These are phyloP conservation scores for Biscogniauxia sp. DNA, from an alignment of 2,329 filamentous ascomycete genomes.

Conservation along the genomic window DNA sequence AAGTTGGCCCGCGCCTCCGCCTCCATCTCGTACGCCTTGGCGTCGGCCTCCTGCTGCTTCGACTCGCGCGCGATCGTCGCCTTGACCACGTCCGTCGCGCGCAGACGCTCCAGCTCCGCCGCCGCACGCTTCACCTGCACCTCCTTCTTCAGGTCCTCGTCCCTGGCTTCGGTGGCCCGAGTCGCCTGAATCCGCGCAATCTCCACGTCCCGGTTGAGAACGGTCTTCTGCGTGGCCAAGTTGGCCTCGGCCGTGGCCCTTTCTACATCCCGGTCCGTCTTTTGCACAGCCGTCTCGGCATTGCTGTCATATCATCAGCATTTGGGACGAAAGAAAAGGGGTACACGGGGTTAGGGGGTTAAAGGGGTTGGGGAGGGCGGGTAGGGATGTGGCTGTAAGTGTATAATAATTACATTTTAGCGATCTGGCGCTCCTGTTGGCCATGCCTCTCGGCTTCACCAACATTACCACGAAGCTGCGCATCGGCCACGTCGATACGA, in stretches of 20 bases:
- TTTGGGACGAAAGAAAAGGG: background rate
- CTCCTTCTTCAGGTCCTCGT: conserved; percentile 76
- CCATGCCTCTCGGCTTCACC: conserved; percentile 77
- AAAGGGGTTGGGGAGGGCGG: no score
- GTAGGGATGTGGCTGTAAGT: no score
- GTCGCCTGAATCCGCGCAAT: conserved; percentile 72
- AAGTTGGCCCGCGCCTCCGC: conserved; percentile 57
- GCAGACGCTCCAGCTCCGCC: conserved; percentile 76
- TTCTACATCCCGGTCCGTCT: conserved; percentile 81
- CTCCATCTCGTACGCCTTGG: conserved; percentile 61
- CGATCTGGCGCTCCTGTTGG: conserved; percentile 79
- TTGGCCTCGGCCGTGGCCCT: conserved; percentile 76
- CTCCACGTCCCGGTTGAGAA: conserved; percentile 70
- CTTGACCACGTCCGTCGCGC: conserved; percentile 75
- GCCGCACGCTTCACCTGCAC: conserved; percentile 76
- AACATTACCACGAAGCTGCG: conserved; percentile 65
- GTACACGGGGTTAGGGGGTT: no score
- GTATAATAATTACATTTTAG: conserved; percentile 60
- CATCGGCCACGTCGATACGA: conserved; percentile 62
- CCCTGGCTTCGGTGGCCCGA: conserved; percentile 69
- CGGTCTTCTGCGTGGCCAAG: conserved; percentile 69
- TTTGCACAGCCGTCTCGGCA: conserved; percentile 75
- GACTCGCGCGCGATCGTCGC: conserved; percentile 68
- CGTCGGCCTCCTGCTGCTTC: conserved; percentile 66
- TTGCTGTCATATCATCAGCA: conserved; percentile 16